Base-by-base conservation (phyloP, 306 rosid genomes). In the Hippophae tibetana region DNA sequence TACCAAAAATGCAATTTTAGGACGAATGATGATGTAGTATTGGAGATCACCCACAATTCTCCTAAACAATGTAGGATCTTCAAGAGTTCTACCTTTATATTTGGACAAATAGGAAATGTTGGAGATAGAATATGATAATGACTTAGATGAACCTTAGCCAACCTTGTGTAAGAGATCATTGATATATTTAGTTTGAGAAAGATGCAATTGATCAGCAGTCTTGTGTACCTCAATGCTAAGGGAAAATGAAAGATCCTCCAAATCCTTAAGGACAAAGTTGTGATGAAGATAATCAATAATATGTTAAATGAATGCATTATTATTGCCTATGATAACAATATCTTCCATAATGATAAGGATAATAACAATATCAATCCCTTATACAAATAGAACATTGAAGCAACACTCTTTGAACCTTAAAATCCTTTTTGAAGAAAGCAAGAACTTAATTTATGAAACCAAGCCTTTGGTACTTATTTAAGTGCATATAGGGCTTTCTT, bases 231-330 rank as follows among this genome's bases (percentile, higher is more conserved):
- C 57, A 4, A 62, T 11, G 1, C 48, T 56, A 1, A 62, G 5
- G 41, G 10, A 0, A 5, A 62, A 6, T 12, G 48, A 3, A 62
- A 12, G 1, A 18, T 49, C 3, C 1, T 48, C 57, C 0, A 50
- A 18, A 1, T 62, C 47, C 2, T 62, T 49, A 2, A 60, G 3
- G 1, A 26, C 13, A 9, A 60, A 60, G 7, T 46, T 5, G 0
- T 27, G 12, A 4, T 51, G 8, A 4, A 62, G 41, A 3, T 31
- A 49, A 0, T 3, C 0, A 2, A 8, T 62, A 7, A 58, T 2
- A 0, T 3, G 0, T 0, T 6, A 8, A 8, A 58, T 0, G 5
- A 7, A 7, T 1, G 8, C 1, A 0, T 0, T 0, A 58, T 58
- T 14, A 13, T 10, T 43, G 0, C 18, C 0, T 3, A 2, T 26